Percentiles rank a stretch among this genome's conserved stretches.
Evolutionary conservation across 257 asterid species (phyloP).

Genomic region (Solanum bulbocastanum): DNA sequence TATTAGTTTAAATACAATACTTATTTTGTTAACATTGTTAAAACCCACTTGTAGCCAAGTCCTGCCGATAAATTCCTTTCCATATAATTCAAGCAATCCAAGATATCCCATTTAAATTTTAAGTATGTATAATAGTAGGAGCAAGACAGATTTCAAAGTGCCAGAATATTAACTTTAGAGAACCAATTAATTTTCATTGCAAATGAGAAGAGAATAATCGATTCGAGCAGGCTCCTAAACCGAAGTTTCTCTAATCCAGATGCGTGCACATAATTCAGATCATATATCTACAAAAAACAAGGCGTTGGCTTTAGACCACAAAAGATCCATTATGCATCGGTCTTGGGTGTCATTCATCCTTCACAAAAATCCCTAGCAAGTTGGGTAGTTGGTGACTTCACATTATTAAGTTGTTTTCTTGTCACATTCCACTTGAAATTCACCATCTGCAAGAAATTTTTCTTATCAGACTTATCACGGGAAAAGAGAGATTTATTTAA

Average conservation of each 20-base stretch:
- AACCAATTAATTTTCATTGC: background rate
- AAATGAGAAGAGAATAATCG: background rate
- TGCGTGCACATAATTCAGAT: background rate
- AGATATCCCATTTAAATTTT: background rate
- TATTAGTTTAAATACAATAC: background rate
- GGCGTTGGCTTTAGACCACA: background rate
- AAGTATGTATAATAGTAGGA: background rate
- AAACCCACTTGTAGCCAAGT: background rate
- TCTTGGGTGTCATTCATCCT: slow-evolving; percentile 1
- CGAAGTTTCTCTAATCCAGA: background rate
- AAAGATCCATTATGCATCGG: background rate
- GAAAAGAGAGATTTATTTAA: background rate
- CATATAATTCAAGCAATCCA: background rate
- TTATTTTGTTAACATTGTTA: background rate
- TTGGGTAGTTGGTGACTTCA: background rate
- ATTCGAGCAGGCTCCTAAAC: background rate
- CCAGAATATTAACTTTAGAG: background rate
- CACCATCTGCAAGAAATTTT: slow-evolving; percentile 53
- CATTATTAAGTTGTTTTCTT: slow-evolving; percentile 20
- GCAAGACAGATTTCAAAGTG: background rate
- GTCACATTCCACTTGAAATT: slow-evolving; percentile 62
- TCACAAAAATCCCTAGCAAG: slow-evolving; percentile 6
- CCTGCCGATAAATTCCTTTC: background rate
- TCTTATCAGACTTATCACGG: background rate
- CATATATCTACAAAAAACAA: slow-evolving; percentile 7